A percentile compares a stretch with the other conserved stretches of the same genome.
Conservation (phyloP, 352 stramenopile species). For the Globisporangium iwayamae region DNA sequence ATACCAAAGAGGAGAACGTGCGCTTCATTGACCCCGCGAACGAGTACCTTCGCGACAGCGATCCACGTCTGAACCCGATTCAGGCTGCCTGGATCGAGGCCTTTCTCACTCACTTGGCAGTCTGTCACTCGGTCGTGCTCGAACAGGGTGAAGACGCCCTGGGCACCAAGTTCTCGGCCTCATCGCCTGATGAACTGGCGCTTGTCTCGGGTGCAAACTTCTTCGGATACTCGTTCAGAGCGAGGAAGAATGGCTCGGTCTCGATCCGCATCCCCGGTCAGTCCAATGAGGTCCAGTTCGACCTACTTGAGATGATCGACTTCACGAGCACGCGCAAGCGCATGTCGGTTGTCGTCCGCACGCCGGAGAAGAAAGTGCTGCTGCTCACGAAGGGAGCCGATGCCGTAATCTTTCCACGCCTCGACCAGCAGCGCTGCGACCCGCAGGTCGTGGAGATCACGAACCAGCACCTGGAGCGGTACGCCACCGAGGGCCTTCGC, state of each 20-base stretch:
- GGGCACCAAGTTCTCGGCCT: constrained; percentile 65
- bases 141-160: constrained; percentile 46
- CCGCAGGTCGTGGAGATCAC: constrained; percentile 54
- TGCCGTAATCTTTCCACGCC: constrained; percentile 70
- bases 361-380: constrained; percentile 56
- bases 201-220: constrained; percentile 78
- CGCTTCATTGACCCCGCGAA: constrained; percentile 76
- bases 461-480: constrained; percentile 78
- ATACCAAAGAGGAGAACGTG: constrained; percentile 66
- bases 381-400: constrained; percentile 85
- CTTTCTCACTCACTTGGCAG: constrained; percentile 76
- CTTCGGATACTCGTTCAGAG: constrained; percentile 77
- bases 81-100: constrained; percentile 74
- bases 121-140: constrained; percentile 84
- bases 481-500: constrained; percentile 81
- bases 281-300: constrained; percentile 50
- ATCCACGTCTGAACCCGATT: constrained; percentile 37
- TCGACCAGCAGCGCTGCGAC: constrained; percentile 41
- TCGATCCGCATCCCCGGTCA: constrained; percentile 39
- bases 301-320: constrained; percentile 95
- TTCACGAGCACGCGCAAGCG: constrained; percentile 98
- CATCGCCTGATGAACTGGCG: constrained; percentile 77
- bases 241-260: constrained; percentile 59
- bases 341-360: constrained; percentile 97
- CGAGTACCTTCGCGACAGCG: constrained; percentile 55